A percentile compares a stretch with the other conserved stretches of the same genome.
These are phyloP conservation scores for Fraxinus xanthoxyloides DNA, from an alignment of 305 asterid species.

Conservation along the genomic window DNA sequence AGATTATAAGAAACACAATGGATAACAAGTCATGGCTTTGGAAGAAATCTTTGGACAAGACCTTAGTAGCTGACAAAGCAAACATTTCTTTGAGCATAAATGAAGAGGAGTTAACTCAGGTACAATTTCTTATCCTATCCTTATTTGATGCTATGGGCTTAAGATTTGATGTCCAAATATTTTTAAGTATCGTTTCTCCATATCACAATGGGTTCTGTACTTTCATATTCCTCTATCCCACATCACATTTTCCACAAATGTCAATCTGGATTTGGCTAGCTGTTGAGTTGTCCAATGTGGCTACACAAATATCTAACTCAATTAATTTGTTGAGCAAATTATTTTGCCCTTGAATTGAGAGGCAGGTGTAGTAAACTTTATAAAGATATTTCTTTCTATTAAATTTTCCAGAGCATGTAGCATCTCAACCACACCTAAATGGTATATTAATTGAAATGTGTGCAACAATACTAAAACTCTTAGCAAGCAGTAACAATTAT, in stretches of 20 bases:
- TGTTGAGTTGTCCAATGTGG: background rate
- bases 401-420: background rate
- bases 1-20: conserved; percentile 36
- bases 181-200: background rate
- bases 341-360: background rate
- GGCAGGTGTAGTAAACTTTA: background rate
- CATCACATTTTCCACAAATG: background rate
- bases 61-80: conserved; percentile 50
- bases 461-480: background rate
- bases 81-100: conserved; percentile 36
- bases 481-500: background rate
- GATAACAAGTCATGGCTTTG: conserved; percentile 78
- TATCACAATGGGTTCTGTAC: background rate
- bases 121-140: conserved; percentile 12
- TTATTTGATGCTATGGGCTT: background rate
- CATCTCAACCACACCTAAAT: background rate
- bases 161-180: background rate
- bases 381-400: background rate
- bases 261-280: background rate
- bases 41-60: conserved; percentile 71
- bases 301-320: background rate
- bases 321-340: background rate
- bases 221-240: background rate
- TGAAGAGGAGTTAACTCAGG: conserved; percentile 56
- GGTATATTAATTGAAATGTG: background rate